Evolutionary conservation across 83 land plant genomes (phyloP).

Genomic region (Diphasiastrum complanatum): DNA sequence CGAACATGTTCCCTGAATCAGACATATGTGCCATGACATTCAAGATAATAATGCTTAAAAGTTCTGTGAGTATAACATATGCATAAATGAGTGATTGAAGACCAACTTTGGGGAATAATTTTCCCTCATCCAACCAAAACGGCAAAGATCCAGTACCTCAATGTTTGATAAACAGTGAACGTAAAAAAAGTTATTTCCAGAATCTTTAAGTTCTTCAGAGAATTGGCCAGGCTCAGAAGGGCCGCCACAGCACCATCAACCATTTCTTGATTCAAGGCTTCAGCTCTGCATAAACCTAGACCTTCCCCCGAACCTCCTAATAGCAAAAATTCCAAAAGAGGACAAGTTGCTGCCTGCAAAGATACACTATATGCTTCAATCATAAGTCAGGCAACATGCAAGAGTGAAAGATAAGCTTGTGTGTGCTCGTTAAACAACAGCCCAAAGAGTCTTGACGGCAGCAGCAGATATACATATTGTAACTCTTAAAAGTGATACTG

Average conservation of each 20-base stretch:
- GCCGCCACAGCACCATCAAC: slow-evolving; percentile 18
- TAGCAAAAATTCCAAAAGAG: slow-evolving; percentile 24
- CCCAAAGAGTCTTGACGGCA: background rate
- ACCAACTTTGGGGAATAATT: slow-evolving; percentile 3
- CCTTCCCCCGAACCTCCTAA: slow-evolving; percentile 37
- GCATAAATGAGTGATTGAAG: background rate
- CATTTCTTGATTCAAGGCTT: slow-evolving; percentile 20
- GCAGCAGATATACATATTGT: background rate
- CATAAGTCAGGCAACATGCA: no score
- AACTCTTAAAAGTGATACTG: background rate
- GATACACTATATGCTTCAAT: background rate
- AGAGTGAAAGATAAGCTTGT: no score
- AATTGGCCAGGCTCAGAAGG: slow-evolving; percentile 14
- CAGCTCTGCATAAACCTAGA: slow-evolving; percentile 19
- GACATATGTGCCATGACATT: background rate
- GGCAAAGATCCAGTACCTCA: slow-evolving; percentile 23
- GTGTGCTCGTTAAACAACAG: background rate
- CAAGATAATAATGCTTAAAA: background rate
- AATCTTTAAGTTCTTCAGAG: slow-evolving; percentile 17
- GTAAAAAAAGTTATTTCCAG: slow-evolving; percentile 39
- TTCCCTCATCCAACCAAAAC: background rate
- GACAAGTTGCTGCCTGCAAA: slow-evolving; percentile 31
- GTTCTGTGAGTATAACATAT: background rate
- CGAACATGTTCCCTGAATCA: slow-evolving; percentile 24
- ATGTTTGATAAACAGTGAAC: slow-evolving; percentile 22